phyloP scores from a whole-genome alignment of 2,329 filamentous ascomycete genomes.

The Mycosphaerelloides madeirae region DNA sequence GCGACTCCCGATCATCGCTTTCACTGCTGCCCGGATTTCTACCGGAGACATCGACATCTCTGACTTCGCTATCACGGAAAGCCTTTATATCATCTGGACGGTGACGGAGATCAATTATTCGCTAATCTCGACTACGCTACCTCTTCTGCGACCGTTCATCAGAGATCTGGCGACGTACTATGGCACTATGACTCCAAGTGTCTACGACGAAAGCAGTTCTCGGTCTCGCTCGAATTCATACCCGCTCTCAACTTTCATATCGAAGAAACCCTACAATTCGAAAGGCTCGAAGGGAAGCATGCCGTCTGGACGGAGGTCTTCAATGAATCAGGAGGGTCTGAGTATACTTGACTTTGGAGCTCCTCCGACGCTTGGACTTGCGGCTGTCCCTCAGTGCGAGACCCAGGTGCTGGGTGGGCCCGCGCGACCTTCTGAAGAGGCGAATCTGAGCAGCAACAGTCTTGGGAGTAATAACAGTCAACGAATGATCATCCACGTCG shows the following conservation, averaged over 20 bases:
- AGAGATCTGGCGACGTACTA: constrained; percentile 15
- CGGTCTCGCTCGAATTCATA: constrained; percentile 4
- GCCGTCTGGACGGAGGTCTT: too few relatives aligned
- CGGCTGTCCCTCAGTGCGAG: constrained; percentile 8
- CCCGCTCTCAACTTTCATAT: constrained; percentile 7
- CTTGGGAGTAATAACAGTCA: constrained; percentile 4
- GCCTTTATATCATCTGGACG: constrained; percentile 15
- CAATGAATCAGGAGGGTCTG: constrained; percentile 1
- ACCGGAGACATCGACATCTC: constrained; percentile 4
- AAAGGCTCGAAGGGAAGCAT: neutral
- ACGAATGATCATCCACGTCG: constrained; percentile 11
- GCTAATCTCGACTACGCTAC: constrained; percentile 10
- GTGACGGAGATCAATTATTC: constrained; percentile 17
- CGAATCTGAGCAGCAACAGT: constrained; percentile 3
- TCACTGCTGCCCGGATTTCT: constrained; percentile 12
- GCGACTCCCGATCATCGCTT: constrained; percentile 12
- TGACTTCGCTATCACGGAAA: constrained; percentile 8
- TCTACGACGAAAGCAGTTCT: constrained; percentile 2
- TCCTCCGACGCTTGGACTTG: too few relatives aligned
- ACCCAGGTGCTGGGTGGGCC: constrained; percentile 6
- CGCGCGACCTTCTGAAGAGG: neutral
- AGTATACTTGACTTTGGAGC: constrained; percentile 7
- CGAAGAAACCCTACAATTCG: too few relatives aligned
- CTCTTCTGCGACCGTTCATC: constrained; percentile 12
- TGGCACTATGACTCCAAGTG: constrained; percentile 11